A percentile compares a stretch with the other conserved stretches of the same genome.
Conservation (phyloP, 305 asterid genomes). For the Fraxinus dipetala region DNA sequence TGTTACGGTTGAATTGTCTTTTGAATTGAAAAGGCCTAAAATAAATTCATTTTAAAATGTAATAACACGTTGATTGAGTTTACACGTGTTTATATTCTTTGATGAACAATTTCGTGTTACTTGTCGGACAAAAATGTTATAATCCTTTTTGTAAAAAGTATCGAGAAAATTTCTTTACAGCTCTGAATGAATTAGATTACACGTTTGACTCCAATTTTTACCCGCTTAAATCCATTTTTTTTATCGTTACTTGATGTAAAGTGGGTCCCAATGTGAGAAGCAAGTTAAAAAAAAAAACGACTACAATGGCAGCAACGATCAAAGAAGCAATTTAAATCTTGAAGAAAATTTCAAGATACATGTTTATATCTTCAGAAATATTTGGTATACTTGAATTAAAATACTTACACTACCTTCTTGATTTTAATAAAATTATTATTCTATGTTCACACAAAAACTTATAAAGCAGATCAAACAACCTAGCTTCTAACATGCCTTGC, state of each 20-base stretch:
- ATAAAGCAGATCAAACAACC: background rate
- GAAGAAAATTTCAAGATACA: no score
- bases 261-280: no score
- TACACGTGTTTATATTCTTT: background rate
- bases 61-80: background rate
- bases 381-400: background rate
- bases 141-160: background rate
- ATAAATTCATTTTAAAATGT: background rate
- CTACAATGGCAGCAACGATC: no score
- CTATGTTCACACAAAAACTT: background rate
- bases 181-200: background rate
- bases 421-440: no score
- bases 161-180: background rate
- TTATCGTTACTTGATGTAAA: no score
- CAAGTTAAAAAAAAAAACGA: no score
- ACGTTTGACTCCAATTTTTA: no score
- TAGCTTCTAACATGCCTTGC: background rate
- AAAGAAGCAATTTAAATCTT: no score
- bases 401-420: background rate
- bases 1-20: slow-evolving; percentile 6
- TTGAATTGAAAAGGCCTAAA: background rate
- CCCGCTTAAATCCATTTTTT: no score
- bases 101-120: background rate
- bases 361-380: background rate
- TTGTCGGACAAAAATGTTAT: no score